phyloP scores from a whole-genome alignment of 257 asterid genomes.

The Plantago ovata region DNA sequence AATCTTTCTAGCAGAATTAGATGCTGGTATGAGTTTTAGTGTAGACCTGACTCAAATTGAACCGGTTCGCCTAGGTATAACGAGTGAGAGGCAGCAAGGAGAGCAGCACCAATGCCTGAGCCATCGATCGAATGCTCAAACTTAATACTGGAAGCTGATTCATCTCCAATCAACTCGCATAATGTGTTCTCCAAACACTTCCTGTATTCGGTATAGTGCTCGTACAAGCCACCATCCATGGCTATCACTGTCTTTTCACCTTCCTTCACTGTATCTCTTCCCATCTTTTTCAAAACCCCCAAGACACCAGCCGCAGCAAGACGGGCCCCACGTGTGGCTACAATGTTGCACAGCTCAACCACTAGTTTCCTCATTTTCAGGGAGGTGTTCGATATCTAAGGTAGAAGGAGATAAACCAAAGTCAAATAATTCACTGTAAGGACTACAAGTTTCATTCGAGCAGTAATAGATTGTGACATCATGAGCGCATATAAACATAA shows the following conservation, averaged over 20 bases:
- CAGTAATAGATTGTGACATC: neutral
- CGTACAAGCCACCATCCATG: constrained; percentile 80
- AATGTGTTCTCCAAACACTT: constrained; percentile 51
- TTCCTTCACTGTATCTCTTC: constrained; percentile 40
- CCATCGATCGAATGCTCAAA: constrained; percentile 78
- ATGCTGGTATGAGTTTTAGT: constrained; percentile 1
- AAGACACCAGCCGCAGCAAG: constrained; percentile 76
- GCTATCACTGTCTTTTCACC: constrained; percentile 62
- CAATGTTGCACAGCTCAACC: constrained; percentile 57
- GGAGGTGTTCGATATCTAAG: constrained; percentile 60
- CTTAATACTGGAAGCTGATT: constrained; percentile 28
- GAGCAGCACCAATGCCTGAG: constrained; percentile 90
- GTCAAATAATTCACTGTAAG: too few species aligned
- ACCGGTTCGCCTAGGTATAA: constrained; percentile 28
- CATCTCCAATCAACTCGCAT: constrained; percentile 55
- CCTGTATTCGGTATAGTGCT: constrained; percentile 65
- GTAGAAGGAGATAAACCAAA: constrained; percentile 6
- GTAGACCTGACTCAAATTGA: neutral
- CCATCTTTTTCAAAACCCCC: constrained; percentile 79
- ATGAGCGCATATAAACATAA: neutral
- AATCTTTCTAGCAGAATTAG: neutral
- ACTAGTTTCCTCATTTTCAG: constrained; percentile 45
- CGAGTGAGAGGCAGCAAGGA: constrained; percentile 79
- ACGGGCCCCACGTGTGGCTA: constrained; percentile 79
- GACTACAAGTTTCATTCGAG: too few species aligned